Percentiles rank a stretch among this genome's conserved stretches.
phyloP scores from a whole-genome alignment of 2,329 filamentous ascomycete species.

The Metarhizium sp. region DNA sequence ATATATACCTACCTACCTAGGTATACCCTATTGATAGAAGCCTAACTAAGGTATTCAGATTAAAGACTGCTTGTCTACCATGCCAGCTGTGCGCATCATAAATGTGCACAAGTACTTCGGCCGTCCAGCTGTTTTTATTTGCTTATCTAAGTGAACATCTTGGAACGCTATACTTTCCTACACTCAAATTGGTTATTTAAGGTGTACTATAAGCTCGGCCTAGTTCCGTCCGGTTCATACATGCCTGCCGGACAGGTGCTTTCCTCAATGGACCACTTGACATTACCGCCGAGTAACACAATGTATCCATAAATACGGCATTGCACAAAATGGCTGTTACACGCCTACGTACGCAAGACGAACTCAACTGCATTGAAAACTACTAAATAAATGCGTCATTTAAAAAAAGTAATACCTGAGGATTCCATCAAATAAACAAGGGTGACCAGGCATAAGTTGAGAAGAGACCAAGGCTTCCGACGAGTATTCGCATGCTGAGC shows the following conservation, averaged over 20 bases:
- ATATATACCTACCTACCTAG: background rate
- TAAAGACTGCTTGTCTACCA: no score
- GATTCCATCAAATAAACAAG: background rate
- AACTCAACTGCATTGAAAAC: conserved; percentile 1
- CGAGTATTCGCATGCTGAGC: background rate
- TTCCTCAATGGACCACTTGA: no score
- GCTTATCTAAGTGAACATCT: no score
- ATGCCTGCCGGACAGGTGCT: no score
- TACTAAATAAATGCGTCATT: conserved; percentile 6
- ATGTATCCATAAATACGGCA: background rate
- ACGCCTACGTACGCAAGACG: background rate
- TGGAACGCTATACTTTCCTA: no score
- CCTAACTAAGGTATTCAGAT: background rate
- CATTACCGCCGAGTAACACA: no score
- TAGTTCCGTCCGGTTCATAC: no score
- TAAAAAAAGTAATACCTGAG: background rate
- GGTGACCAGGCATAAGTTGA: background rate
- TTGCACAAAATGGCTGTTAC: background rate
- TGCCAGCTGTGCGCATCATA: no score
- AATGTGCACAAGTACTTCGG: no score
- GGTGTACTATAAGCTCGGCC: no score
- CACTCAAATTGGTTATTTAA: no score
- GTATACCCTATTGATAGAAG: background rate
- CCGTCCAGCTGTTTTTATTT: no score
- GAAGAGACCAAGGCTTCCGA: background rate